These are phyloP conservation scores for Viridothelium virens DNA, from an alignment of 495 filamentous ascomycete genomes.

Conservation along the genomic window DNA sequence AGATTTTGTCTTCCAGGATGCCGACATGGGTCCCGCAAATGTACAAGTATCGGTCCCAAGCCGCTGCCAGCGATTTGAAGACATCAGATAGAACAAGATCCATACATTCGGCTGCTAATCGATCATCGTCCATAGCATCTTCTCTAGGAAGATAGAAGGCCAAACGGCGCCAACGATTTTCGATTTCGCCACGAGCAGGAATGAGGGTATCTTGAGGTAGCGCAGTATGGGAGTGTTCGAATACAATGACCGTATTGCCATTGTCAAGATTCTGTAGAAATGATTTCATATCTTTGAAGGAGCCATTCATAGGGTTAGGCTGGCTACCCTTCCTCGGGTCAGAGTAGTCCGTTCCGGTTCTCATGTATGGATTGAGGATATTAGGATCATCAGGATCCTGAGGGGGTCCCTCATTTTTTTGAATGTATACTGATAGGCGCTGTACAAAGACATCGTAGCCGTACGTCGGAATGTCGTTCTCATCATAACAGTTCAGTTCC, in stretches of 20 bases:
- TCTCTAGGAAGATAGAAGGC: slow-evolving; percentile 42
- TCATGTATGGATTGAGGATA: slow-evolving; percentile 29
- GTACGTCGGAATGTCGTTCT: slow-evolving; percentile 33
- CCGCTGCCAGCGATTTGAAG: slow-evolving; percentile 41
- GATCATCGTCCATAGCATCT: slow-evolving; percentile 30
- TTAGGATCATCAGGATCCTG: slow-evolving; percentile 26
- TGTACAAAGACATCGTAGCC: slow-evolving; percentile 42
- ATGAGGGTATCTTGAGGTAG: slow-evolving; percentile 45
- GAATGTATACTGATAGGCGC: slow-evolving; percentile 35
- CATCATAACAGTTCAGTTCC: slow-evolving; percentile 45
- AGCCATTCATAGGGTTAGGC: background rate
- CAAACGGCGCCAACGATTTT: slow-evolving; percentile 46
- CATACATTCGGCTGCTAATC: slow-evolving; percentile 41
- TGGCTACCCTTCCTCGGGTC: background rate
- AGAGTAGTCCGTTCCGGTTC: background rate
- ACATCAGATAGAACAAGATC: slow-evolving; percentile 45
- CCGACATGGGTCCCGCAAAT: slow-evolving; percentile 40
- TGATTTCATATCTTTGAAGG: background rate
- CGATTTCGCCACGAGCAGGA: slow-evolving; percentile 43
- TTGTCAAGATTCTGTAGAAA: slow-evolving; percentile 40
- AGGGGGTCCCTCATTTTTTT: slow-evolving; percentile 28
- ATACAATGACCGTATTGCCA: slow-evolving; percentile 47
- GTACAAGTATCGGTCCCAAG: slow-evolving; percentile 43
- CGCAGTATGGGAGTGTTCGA: slow-evolving; percentile 43
- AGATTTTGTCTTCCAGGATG: slow-evolving; percentile 51